phyloP scores from a whole-genome alignment of 2,329 filamentous ascomycete genomes.

The Pezicula neosporulosa region DNA sequence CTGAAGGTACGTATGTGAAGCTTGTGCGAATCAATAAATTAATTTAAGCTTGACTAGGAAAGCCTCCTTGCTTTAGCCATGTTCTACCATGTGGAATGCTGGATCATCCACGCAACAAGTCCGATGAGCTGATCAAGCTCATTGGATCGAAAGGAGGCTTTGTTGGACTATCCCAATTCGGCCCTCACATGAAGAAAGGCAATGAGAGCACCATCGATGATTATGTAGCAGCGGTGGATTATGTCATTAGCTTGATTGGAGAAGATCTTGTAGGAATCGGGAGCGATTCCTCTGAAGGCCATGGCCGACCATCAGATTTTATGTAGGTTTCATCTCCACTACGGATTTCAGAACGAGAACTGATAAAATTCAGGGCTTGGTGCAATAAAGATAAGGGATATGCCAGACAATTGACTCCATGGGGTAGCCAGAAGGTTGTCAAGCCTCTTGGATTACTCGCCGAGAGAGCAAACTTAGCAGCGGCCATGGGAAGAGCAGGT shows the following conservation, averaged over 20 bases:
- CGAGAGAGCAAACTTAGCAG: conserved; percentile 30
- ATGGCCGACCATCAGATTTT: conserved; percentile 35
- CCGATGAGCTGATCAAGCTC: conserved; percentile 32
- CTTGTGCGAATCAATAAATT: no score
- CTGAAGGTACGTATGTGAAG: no score
- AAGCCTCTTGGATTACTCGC: conserved; percentile 35
- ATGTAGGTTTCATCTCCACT: no score
- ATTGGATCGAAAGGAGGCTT: conserved; percentile 34
- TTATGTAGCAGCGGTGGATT: conserved; percentile 34
- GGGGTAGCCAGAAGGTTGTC: conserved; percentile 36
- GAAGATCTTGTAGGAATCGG: conserved; percentile 35
- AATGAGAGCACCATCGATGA: conserved; percentile 39
- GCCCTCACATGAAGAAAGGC: conserved; percentile 35
- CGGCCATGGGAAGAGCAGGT: conserved; percentile 34
- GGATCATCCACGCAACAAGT: conserved; percentile 36
- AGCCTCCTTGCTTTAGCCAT: conserved; percentile 38
- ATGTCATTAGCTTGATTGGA: conserved; percentile 43
- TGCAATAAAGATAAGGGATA: conserved; percentile 39
- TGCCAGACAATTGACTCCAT: conserved; percentile 32
- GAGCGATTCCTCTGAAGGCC: conserved; percentile 31
- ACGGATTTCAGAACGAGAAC: no score
- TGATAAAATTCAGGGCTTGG: conserved; percentile 23
- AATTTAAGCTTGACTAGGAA: no score
- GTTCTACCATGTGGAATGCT: conserved; percentile 31
- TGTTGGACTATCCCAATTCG: conserved; percentile 35